A percentile compares a stretch with the other conserved stretches of the same genome.
Evolutionary conservation across 1,284 basidiomycete species (phyloP).

Genomic region (Phylloboletellus chloephorus): DNA sequence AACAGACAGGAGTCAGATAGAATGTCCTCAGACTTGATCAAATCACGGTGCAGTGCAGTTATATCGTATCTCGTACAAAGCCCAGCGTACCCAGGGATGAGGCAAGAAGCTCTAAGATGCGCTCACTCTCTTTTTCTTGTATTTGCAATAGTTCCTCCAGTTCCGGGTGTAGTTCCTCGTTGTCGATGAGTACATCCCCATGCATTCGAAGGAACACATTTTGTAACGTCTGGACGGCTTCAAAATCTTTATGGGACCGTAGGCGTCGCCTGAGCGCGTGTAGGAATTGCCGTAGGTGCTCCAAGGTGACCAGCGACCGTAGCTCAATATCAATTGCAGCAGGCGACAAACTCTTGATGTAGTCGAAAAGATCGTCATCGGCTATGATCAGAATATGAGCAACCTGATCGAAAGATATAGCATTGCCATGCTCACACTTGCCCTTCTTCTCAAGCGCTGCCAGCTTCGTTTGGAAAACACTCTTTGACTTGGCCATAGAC

Average conservation of each 20-base stretch:
- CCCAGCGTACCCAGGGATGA: conserved; percentile 67
- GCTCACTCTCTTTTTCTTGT: conserved; percentile 68
- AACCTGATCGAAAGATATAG: conserved; percentile 1
- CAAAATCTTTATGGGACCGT: conserved; percentile 82
- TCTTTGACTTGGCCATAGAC: conserved; percentile 53
- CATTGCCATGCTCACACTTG: conserved; percentile 52
- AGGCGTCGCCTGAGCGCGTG: conserved; percentile 72
- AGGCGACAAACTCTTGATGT: conserved; percentile 84
- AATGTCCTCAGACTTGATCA: background rate
- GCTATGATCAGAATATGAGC: conserved; percentile 12
- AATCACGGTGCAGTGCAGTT: conserved; percentile 5
- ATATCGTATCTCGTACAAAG: conserved; percentile 55
- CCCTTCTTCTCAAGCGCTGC: conserved; percentile 51
- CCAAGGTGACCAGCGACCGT: conserved; percentile 67
- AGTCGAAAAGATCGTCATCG: conserved; percentile 82
- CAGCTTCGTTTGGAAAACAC: conserved; percentile 70
- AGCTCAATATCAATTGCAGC: conserved; percentile 90
- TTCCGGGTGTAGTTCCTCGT: conserved; percentile 54
- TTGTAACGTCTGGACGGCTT: conserved; percentile 89
- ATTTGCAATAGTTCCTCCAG: conserved; percentile 56
- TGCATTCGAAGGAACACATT: conserved; percentile 83
- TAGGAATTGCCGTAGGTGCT: conserved; percentile 68
- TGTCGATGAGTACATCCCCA: conserved; percentile 72
- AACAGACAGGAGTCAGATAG: background rate
- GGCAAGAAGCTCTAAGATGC: conserved; percentile 66